A percentile compares a stretch with the other conserved stretches of the same genome.
Evolutionary conservation across 1,284 basidiomycete species (phyloP).

Genomic region (Coniophora puteana): DNA sequence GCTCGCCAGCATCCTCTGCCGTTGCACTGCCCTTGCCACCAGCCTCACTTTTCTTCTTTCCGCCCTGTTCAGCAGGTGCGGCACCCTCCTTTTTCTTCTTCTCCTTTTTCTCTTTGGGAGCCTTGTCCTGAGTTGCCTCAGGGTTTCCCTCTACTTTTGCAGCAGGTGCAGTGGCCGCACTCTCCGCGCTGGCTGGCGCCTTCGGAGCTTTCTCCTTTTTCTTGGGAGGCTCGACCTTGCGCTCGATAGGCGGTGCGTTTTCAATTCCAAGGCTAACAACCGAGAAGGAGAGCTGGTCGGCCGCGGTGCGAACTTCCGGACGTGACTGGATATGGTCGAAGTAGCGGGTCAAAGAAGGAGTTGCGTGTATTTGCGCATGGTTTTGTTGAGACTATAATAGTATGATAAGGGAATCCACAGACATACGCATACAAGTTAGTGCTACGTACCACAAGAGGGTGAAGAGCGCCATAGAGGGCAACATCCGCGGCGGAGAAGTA

Average conservation of each 20-base stretch:
- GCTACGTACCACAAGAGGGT: slow-evolving; percentile 68
- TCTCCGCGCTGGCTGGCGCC: slow-evolving; percentile 30
- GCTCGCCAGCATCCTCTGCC: slow-evolving; percentile 68
- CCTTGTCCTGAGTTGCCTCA: slow-evolving; percentile 28
- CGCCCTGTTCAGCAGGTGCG: slow-evolving; percentile 29
- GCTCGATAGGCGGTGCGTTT: slow-evolving; percentile 69
- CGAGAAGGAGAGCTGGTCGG: slow-evolving; percentile 52
- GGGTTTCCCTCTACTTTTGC: slow-evolving; percentile 20
- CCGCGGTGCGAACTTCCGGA: slow-evolving; percentile 53
- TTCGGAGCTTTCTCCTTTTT: slow-evolving; percentile 79
- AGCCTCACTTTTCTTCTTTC: slow-evolving; percentile 41
- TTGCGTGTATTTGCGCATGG: slow-evolving; percentile 65
- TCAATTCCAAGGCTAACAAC: slow-evolving; percentile 70
- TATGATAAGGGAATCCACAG: slow-evolving; percentile 13
- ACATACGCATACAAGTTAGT: background rate
- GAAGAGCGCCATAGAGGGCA: slow-evolving; percentile 78
- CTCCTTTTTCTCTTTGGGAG: slow-evolving; percentile 38
- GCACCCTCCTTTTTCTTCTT: slow-evolving; percentile 51
- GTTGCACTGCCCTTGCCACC: slow-evolving; percentile 35
- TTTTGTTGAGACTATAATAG: slow-evolving; percentile 56
- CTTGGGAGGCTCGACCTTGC: slow-evolving; percentile 70
- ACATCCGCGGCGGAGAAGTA: slow-evolving; percentile 86
- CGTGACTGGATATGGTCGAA: slow-evolving; percentile 88
- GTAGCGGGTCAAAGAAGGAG: slow-evolving; percentile 85
- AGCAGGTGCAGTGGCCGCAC: slow-evolving; percentile 23